These are phyloP conservation scores for Aspergillus affinis DNA, from an alignment of 495 filamentous ascomycete genomes.

Conservation along the genomic window DNA sequence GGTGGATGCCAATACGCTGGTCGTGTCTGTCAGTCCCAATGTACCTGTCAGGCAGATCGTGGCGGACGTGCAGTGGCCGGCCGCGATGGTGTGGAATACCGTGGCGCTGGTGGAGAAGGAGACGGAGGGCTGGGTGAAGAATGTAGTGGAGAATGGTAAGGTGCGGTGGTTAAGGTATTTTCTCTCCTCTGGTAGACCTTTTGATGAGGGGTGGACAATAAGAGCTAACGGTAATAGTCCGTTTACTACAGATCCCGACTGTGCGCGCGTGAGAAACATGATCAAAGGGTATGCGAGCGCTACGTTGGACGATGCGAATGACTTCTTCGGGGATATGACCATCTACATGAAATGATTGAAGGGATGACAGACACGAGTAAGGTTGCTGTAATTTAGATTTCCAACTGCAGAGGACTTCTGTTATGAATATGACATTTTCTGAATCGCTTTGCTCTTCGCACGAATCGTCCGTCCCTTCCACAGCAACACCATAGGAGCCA, in stretches of 20 bases:
- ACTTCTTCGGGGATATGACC: constrained; percentile 27
- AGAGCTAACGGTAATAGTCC: constrained; percentile 13
- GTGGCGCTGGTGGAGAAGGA: constrained; percentile 18
- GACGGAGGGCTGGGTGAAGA: constrained; percentile 16
- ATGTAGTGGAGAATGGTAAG: constrained; percentile 14
- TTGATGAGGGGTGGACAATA: neutral
- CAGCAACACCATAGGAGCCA: constrained; percentile 33
- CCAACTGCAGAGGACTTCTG: too few relatives aligned
- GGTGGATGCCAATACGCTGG: constrained; percentile 29
- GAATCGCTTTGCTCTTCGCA: constrained; percentile 15
- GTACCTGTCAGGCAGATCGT: constrained; percentile 37
- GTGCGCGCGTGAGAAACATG: constrained; percentile 20
- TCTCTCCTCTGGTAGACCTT: neutral
- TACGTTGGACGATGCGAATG: constrained; percentile 18
- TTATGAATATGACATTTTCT: constrained; percentile 14
- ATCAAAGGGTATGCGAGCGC: constrained; percentile 21
- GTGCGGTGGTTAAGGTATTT: constrained; percentile 24
- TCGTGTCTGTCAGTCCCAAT: constrained; percentile 33
- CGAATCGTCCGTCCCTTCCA: constrained; percentile 31
- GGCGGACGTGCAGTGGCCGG: constrained; percentile 32
- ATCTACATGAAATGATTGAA: constrained; percentile 20
- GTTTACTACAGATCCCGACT: constrained; percentile 29
- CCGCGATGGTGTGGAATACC: constrained; percentile 35
- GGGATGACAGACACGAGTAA: neutral
- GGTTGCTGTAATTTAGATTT: neutral